Percentiles rank a stretch among this genome's conserved stretches.
Evolutionary conservation across 495 filamentous ascomycete genomes (phyloP).

Genomic region (Xylaria nigripes): DNA sequence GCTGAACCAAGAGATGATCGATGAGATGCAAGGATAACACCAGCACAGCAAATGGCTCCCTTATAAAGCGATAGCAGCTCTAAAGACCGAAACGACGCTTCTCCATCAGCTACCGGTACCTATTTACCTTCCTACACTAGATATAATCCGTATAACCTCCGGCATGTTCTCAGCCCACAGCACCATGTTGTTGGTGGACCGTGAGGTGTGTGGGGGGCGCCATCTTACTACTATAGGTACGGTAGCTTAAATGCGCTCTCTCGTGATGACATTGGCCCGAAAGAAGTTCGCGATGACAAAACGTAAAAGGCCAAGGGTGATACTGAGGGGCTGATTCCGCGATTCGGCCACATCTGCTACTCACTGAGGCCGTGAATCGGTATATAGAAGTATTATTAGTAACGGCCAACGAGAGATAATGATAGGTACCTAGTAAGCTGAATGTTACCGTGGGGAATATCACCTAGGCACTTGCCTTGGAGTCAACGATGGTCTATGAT

Average conservation of each 20-base stretch:
- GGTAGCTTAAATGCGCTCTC: too few species aligned
- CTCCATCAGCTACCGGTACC: too few species aligned
- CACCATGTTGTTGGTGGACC: slow-evolving; percentile 20
- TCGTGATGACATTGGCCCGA: slow-evolving; percentile 36
- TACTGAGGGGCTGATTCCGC: background rate
- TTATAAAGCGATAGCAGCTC: too few species aligned
- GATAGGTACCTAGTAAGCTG: background rate
- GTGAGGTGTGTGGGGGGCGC: slow-evolving; percentile 13
- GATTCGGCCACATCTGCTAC: background rate
- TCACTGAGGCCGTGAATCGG: background rate
- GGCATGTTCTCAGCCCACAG: slow-evolving; percentile 12
- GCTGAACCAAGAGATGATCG: background rate
- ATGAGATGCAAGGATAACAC: background rate
- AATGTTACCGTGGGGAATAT: background rate
- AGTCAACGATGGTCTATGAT: too few species aligned
- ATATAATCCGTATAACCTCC: background rate
- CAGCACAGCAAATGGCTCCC: too few species aligned
- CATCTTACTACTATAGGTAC: slow-evolving; percentile 19
- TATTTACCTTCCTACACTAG: too few species aligned
- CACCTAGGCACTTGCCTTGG: background rate
- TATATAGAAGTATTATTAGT: background rate
- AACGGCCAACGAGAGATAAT: background rate
- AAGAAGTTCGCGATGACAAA: slow-evolving; percentile 9
- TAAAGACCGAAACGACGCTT: too few species aligned
- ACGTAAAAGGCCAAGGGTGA: background rate